phyloP scores from a whole-genome alignment of 2,329 filamentous ascomycete species.

The Penicillium sp. region DNA sequence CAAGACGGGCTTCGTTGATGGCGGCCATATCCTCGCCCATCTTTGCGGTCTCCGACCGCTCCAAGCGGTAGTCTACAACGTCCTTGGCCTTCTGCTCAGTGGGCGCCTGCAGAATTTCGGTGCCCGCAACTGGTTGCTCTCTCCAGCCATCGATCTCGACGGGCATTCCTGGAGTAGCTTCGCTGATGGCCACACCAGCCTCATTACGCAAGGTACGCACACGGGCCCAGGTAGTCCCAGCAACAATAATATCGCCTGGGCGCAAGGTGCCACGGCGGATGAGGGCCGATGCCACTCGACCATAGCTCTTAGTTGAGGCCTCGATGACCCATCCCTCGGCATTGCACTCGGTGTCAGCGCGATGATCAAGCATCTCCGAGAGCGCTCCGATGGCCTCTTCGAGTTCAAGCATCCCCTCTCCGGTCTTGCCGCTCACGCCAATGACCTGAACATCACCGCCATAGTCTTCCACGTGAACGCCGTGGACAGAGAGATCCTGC shows the following conservation, averaged over 20 bases:
- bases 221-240: conserved; percentile 80
- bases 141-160: conserved; percentile 95
- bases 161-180: conserved; percentile 80
- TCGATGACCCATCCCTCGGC: conserved; percentile 94
- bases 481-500: conserved; percentile 74
- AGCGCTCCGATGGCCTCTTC: conserved; percentile 86
- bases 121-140: conserved; percentile 77
- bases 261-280: conserved; percentile 82
- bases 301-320: conserved; percentile 77
- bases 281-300: conserved; percentile 82
- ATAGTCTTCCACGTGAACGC: conserved; percentile 88
- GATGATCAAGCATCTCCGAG: conserved; percentile 84
- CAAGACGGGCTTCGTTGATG: conserved; percentile 66
- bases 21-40: conserved; percentile 66
- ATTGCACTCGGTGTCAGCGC: conserved; percentile 69
- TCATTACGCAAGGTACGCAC: conserved; percentile 84
- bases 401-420: conserved; percentile 81
- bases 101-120: conserved; percentile 76
- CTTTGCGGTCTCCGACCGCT: conserved; percentile 64
- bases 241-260: conserved; percentile 76
- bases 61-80: conserved; percentile 70
- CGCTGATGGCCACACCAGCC: conserved; percentile 64
- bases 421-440: conserved; percentile 87
- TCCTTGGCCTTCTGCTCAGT: conserved; percentile 73
- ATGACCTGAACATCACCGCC: conserved; percentile 93